phyloP scores from a whole-genome alignment of 176 grass and related monocot species.

The Musa acuminata region DNA sequence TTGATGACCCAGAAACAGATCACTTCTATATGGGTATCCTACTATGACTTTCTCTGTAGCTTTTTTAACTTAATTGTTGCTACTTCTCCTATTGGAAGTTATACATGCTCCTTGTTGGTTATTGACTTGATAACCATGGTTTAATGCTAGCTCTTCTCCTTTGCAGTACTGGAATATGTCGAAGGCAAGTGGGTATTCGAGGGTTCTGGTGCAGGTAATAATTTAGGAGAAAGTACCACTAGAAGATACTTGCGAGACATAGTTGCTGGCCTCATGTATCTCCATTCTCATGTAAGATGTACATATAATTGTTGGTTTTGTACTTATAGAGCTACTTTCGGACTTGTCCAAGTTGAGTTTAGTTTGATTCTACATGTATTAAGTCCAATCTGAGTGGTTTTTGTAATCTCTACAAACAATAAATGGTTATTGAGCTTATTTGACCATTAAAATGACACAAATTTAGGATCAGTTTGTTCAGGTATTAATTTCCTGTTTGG shows the following conservation, averaged over 20 bases:
- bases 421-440: not conserved
- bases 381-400: no score
- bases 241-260: conserved; percentile 76
- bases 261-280: conserved; percentile 72
- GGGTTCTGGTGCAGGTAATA: conserved; percentile 29
- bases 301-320: not conserved
- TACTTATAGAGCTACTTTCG: not conserved
- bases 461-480: no score
- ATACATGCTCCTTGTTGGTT: not conserved
- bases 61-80: not conserved
- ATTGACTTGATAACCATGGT: not conserved
- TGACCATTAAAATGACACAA: no score
- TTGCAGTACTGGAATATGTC: conserved; percentile 67
- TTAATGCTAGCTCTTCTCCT: conserved; percentile 7
- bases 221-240: conserved; percentile 51
- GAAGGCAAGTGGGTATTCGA: conserved; percentile 67
- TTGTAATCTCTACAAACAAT: not conserved
- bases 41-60: not conserved
- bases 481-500: no score
- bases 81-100: not conserved
- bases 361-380: not conserved
- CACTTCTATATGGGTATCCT: conserved; percentile 86
- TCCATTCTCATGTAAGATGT: conserved; percentile 80
- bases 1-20: conserved; percentile 63
- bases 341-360: not conserved